Percentiles rank a stretch among this genome's conserved stretches.
phyloP scores from a whole-genome alignment of 1,284 basidiomycete species.

The Leccinum fuscescens region DNA sequence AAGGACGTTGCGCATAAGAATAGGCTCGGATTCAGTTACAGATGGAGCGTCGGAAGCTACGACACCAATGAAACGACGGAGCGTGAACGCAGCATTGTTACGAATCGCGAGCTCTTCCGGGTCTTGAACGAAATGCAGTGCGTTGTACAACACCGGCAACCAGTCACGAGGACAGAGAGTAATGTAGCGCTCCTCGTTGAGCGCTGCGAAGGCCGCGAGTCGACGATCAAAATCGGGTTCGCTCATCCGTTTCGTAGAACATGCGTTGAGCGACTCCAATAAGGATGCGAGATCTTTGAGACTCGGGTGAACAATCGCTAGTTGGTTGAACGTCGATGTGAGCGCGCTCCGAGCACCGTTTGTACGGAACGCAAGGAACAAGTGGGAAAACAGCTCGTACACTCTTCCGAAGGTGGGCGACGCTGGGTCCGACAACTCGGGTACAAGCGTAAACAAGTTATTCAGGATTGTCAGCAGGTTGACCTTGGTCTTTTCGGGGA shows the following conservation, averaged over 20 bases:
- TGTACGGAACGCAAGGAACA: constrained; percentile 76
- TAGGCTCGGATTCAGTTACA: constrained; percentile 37
- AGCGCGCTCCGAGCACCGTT: constrained; percentile 70
- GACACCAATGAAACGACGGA: constrained; percentile 78
- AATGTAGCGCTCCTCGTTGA: constrained; percentile 67
- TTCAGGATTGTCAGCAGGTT: constrained; percentile 80
- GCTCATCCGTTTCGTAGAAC: constrained; percentile 78
- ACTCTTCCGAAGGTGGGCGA: constrained; percentile 55
- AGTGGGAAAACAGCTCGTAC: constrained; percentile 67
- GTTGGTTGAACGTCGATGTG: constrained; percentile 59
- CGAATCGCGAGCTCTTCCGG: constrained; percentile 87
- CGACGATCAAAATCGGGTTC: constrained; percentile 94
- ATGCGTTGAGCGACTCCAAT: constrained; percentile 81
- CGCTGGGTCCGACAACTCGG: constrained; percentile 55
- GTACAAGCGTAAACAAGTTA: constrained; percentile 72
- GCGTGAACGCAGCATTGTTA: constrained; percentile 74
- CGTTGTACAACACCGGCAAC: constrained; percentile 84
- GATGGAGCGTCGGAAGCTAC: constrained; percentile 28
- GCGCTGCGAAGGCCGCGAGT: constrained; percentile 69
- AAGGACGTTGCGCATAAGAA: constrained; percentile 70
- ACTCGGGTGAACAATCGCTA: constrained; percentile 53
- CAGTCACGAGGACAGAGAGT: constrained; percentile 63
- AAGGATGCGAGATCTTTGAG: constrained; percentile 54
- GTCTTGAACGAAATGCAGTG: constrained; percentile 87
- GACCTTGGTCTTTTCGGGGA: constrained; percentile 82